phyloP scores from a whole-genome alignment of 768 basidiomycete species.

The Agrocybe praecox region DNA sequence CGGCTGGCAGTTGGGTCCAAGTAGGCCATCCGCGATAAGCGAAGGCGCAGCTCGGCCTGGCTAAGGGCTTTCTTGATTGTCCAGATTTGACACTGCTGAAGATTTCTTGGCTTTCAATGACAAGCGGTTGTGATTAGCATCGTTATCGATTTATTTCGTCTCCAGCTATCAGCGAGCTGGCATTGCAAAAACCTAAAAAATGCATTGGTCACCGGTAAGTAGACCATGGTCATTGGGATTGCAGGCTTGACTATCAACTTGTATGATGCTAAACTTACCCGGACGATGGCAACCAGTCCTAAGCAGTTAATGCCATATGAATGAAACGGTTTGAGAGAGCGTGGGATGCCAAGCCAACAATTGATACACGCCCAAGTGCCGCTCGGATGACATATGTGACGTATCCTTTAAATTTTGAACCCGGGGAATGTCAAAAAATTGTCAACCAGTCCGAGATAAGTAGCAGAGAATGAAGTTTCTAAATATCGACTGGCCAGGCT shows the following conservation, averaged over 20 bases:
- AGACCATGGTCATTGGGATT: no score
- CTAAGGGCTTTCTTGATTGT: background rate
- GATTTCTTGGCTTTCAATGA: background rate
- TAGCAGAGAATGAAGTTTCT: no score
- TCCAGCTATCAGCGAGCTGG: background rate
- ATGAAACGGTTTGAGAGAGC: background rate
- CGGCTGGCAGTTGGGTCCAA: no score
- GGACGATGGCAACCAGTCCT: background rate
- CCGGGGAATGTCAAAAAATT: no score
- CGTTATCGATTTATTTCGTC: background rate
- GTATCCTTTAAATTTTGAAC: background rate
- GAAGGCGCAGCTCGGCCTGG: background rate
- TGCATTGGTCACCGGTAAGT: no score
- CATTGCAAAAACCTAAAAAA: no score
- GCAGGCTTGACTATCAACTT: no score
- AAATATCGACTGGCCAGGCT: no score
- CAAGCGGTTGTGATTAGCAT: background rate
- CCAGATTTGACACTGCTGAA: background rate
- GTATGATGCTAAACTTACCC: background rate
- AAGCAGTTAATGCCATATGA: background rate
- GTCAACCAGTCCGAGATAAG: no score
- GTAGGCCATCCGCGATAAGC: background rate
- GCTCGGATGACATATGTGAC: background rate
- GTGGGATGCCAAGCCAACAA: background rate
- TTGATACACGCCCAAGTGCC: background rate